Base-by-base conservation (phyloP, 345 rosid species). In the Syzygium oleosum region DNA sequence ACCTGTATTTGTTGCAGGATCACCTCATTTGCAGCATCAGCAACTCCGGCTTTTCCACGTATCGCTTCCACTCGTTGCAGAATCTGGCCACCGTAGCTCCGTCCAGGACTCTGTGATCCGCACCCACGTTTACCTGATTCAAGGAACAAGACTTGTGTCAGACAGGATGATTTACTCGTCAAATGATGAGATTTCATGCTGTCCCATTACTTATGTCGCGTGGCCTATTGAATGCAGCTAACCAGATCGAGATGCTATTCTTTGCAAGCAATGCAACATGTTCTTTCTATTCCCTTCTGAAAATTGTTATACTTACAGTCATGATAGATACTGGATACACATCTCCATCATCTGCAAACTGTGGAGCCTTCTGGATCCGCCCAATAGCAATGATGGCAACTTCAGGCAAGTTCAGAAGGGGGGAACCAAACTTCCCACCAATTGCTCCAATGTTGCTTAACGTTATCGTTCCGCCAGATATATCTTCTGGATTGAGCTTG, bases 21-120 rank as follows among this genome's bases (percentile, higher is more conserved):
- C 90, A 96, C 93, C 94, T 96, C 95, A 94, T 91, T 73, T 89
- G 94, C 94, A 97, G 85, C 96, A 94, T 91, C 46, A 97, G 94
- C 90, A 95, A 89, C 92, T 97, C 95, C 19, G 99, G 99, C 85
- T 93, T 96, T 91, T 97, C 98, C 23, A 97, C 92, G 29, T 93
- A 94, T 84, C 89, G 93, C 94, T 97, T 97, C 99, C 98, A 97
- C 88, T 95, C 93, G 51, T 94, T 93, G 89, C 99, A 97, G 90
- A 97, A 97, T 91, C 93, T 91, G 54, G 99, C 98, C 7, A 97
- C 98, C 0, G 97, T 96, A 73, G 98, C 98, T 86, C 99, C 99
- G n/a, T 97, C 98, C 90, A 97, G 85, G 86, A 97, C 98, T 90
- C 98, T 92, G 87, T 96, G 99, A 91, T 97, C 99, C 9, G 99